Evolutionary conservation across 345 rosid species (phyloP).

Genomic region (Trapa bicornis): DNA sequence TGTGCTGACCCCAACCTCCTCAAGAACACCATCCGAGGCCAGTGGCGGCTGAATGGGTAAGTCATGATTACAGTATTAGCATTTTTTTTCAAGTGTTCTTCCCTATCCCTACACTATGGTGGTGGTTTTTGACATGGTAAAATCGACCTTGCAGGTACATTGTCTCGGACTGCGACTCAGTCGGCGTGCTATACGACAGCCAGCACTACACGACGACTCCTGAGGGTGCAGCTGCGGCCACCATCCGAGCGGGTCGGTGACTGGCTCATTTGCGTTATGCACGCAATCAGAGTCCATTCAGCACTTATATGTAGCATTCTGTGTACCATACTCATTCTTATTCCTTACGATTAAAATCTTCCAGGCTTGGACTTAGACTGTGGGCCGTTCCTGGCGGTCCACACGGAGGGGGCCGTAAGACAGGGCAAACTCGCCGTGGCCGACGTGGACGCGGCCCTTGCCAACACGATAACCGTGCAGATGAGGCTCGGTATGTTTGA

Average conservation of each 20-base stretch:
- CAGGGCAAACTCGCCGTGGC: slow-evolving; percentile 31
- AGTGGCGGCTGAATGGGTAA: slow-evolving; percentile 81
- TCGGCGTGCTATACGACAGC: slow-evolving; percentile 51
- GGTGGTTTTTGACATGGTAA: no score
- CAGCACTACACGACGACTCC: slow-evolving; percentile 75
- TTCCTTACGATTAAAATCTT: background rate
- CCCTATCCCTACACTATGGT: no score
- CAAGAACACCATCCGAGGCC: slow-evolving; percentile 68
- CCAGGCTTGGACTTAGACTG: slow-evolving; percentile 80
- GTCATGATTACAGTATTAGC: background rate
- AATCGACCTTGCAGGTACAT: slow-evolving; percentile 39
- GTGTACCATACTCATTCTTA: background rate
- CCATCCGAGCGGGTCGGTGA: slow-evolving; percentile 56
- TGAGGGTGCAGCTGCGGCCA: slow-evolving; percentile 71
- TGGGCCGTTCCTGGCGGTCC: slow-evolving; percentile 68
- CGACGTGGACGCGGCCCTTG: slow-evolving; percentile 60
- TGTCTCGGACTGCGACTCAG: slow-evolving; percentile 88
- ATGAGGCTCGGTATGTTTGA: slow-evolving; percentile 96
- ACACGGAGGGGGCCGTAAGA: slow-evolving; percentile 53
- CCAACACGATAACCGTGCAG: slow-evolving; percentile 68
- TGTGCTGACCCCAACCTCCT: slow-evolving; percentile 83
- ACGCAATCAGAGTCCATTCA: background rate
- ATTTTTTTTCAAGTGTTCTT: no score
- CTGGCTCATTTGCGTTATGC: background rate
- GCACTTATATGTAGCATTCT: background rate